phyloP scores from a whole-genome alignment of 2,329 filamentous ascomycete species.

The Plenodomus lindquistii region DNA sequence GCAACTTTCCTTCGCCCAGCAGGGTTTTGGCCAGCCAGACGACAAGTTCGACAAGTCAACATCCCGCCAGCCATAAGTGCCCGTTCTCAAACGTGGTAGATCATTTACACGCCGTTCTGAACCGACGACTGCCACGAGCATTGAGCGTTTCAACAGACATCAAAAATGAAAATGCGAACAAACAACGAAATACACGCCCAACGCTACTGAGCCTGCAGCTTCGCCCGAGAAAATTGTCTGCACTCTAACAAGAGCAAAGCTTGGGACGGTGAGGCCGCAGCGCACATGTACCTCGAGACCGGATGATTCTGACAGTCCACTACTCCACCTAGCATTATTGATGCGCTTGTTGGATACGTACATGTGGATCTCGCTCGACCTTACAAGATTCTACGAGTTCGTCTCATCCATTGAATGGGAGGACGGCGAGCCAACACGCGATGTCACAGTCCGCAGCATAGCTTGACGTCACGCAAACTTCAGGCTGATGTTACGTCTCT shows the following conservation, averaged over 20 bases:
- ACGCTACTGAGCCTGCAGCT: background rate
- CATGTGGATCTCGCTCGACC: background rate
- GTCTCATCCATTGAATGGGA: background rate
- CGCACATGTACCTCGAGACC: background rate
- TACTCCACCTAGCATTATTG: background rate
- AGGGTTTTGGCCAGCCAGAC: too few relatives aligned
- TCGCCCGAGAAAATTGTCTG: background rate
- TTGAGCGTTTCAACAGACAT: too few relatives aligned
- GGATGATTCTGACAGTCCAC: background rate
- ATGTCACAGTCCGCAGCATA: background rate
- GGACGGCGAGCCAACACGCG: background rate
- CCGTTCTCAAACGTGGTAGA: too few relatives aligned
- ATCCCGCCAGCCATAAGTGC: too few relatives aligned
- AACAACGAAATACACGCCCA: too few relatives aligned
- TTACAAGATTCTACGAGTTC: background rate
- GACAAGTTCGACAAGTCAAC: too few relatives aligned
- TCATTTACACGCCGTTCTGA: too few relatives aligned
- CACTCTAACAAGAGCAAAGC: background rate
- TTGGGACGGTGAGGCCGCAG: background rate
- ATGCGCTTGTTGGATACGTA: background rate
- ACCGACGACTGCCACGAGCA: too few relatives aligned
- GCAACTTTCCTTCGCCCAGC: too few relatives aligned
- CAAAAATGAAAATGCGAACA: too few relatives aligned
- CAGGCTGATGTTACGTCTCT: background rate
- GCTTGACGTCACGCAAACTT: background rate